Evolutionary conservation across 257 asterid genomes (phyloP), one percentile per base, ranked within the genome.

Genomic region (Voacanga thouarsii): DNA sequence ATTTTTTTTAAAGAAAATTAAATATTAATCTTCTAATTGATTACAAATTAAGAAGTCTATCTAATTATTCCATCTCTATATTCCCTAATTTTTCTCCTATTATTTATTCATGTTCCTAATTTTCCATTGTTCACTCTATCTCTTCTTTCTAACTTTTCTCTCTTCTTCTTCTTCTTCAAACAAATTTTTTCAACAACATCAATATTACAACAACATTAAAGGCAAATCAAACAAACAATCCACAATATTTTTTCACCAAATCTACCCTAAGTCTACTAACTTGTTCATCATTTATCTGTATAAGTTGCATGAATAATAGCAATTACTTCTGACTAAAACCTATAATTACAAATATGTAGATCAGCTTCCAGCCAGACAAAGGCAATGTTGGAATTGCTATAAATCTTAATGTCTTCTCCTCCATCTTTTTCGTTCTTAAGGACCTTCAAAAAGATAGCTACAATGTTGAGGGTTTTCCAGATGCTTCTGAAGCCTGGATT

Each of bases 331-430:
- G 67, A 51, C 77, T 78, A 67, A 76, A 55, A 37, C 75, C 50
- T 53, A 18, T 70, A 73, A 73, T 30, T 30, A 10, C 33, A 43
- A 75, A 16, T 78, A 57, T 84, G 86, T 90, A 95, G 99, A 69
- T 95, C 79, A 95, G 99, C 85, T 95, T 95, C 84, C 99, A 97
- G 1, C 99, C 99, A 6, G 99, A 95, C 96, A 93, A 95, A 85
- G 99, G 99, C 87, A 95, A 95, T 57, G 94, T 95, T 1, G 99
- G 99, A 82, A 91, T 92, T 60, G 98, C 99, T n/a, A 97, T 98
- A 5, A 93, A 95, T 88, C 82, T 95, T 77, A 95, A 95, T 71
- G 99, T 95, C 14, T 95, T 95, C 60, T 85, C 99, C 61, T 95
- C 98, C 72, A 91, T 95, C 68, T 90, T 75, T 85, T 87, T 98